Evolutionary conservation across 2,329 filamentous ascomycete genomes (phyloP).

Genomic region (Polychaeton citri): DNA sequence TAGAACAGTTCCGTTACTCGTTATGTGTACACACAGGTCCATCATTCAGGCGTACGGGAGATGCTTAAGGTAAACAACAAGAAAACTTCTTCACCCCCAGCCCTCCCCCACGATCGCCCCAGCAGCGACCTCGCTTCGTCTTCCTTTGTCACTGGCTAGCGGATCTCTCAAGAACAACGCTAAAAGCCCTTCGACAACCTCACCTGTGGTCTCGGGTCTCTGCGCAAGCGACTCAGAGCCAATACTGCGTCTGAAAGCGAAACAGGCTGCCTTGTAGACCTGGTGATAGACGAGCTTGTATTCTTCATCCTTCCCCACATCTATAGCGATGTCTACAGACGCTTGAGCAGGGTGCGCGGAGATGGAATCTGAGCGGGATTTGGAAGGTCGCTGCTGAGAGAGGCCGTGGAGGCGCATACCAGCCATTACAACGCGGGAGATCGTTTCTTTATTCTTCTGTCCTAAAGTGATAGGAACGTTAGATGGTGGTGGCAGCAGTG

Average conservation of each 20-base stretch:
- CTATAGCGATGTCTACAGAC: slow-evolving; percentile 8
- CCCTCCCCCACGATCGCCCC: too few species aligned
- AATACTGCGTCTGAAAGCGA: slow-evolving; percentile 33
- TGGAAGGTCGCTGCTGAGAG: slow-evolving; percentile 23
- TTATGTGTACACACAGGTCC: too few species aligned
- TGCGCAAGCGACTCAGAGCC: slow-evolving; percentile 21
- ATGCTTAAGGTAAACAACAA: too few species aligned
- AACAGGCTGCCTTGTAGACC: slow-evolving; percentile 35
- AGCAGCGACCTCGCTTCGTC: too few species aligned
- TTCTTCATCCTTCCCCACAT: slow-evolving; percentile 31
- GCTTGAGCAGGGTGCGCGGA: slow-evolving; percentile 5
- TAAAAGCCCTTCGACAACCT: slow-evolving; percentile 34
- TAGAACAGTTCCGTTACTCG: too few species aligned
- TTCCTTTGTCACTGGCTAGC: slow-evolving; percentile 10
- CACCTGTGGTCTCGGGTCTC: slow-evolving; percentile 30
- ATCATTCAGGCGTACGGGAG: too few species aligned
- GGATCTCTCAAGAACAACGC: slow-evolving; percentile 34
- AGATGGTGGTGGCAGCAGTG: too few species aligned
- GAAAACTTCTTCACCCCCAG: too few species aligned
- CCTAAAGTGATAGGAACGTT: slow-evolving; percentile 10
- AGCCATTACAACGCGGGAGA: slow-evolving; percentile 38
- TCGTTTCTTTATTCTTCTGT: slow-evolving; percentile 33
- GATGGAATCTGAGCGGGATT: slow-evolving; percentile 11
- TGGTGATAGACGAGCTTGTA: slow-evolving; percentile 41
- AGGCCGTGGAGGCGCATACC: slow-evolving; percentile 40